Base-by-base conservation (phyloP, 306 rosid genomes). In the Vigna nakashimae region DNA sequence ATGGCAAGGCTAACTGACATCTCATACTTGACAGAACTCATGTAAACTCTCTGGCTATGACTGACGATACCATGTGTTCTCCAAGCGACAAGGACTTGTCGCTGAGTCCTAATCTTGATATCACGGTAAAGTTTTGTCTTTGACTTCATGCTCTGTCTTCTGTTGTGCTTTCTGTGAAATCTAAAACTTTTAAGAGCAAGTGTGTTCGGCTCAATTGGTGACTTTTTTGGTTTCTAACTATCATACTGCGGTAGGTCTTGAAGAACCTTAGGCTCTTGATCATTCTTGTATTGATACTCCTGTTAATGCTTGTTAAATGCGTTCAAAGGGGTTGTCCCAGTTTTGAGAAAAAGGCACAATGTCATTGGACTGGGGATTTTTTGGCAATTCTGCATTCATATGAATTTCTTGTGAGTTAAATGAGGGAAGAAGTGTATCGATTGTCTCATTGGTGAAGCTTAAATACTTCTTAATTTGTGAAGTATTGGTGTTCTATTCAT, bases 71-170 rank as follows among this genome's bases (percentile, higher is more conserved):
- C 7, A 17, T 51, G 71, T 86, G 75, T 82, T 79, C 82, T 65
- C 53, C 62, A 2, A 50, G 36, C 36, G 55, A 79, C 63, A 76
- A 79, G 75, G 56, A 36, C 62, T 86, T 82, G 75, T 71, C 80
- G 20, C 63, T 59, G 8, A 76, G 53, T 73, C 84, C 82, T 12
- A 66, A 76, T 66, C 75, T 82, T 51, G 80, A 82, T 17, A 79
- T 82, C 76, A 38, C 69, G 86, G 89, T 86, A 86, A 66, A 38
- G 59, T 9, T 60, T 60, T 24, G 3, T 71, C 15, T 43, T 4
- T 62, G 9, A 6, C 15, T 2, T 28, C 17, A 24, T 78, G 48
- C n/a, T 20, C 6, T 56, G 16, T 45, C n/a, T 49, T 65, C 51
- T 40, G 2, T 32, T 77, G 15, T 71, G 17, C 51, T 68, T 79